Conservation (phyloP, 1,284 basidiomycete species). For the Volvariella volvacea region DNA sequence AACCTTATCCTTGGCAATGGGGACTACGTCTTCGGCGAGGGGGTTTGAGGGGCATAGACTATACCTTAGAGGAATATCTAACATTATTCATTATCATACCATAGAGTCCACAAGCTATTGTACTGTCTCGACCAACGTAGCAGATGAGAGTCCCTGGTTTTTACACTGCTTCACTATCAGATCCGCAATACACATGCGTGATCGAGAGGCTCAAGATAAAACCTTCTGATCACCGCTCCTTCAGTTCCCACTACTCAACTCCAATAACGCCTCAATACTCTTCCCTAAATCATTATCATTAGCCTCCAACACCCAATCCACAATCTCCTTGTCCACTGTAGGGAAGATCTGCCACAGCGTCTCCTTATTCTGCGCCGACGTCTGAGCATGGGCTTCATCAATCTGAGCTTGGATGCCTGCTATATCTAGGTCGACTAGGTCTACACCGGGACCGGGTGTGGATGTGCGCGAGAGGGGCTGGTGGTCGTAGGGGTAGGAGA, state of each 20-base stretch:
- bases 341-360: slow-evolving; percentile 89
- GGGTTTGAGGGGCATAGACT: no score
- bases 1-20: slow-evolving; percentile 74
- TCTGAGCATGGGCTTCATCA: slow-evolving; percentile 65
- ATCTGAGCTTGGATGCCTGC: slow-evolving; percentile 73
- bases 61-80: no score
- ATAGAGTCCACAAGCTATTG: no score
- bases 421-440: slow-evolving; percentile 65
- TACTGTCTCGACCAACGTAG: no score
- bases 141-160: no score
- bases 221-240: no score
- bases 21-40: neutral
- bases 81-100: no score
- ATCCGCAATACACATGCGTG: no score
- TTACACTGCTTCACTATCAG: no score
- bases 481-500: neutral
- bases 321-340: slow-evolving; percentile 68
- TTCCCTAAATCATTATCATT: slow-evolving; percentile 84
- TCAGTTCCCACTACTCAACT: slow-evolving; percentile 58
- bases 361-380: slow-evolving; percentile 40
- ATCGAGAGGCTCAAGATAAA: no score
- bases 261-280: slow-evolving; percentile 81
- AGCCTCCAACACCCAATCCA: slow-evolving; percentile 82
- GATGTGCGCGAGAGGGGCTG: slow-evolving; percentile 27
- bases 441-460: slow-evolving; percentile 37